These are phyloP conservation scores for Syzygium grande DNA, from an alignment of 345 rosid species.

Conservation along the genomic window DNA sequence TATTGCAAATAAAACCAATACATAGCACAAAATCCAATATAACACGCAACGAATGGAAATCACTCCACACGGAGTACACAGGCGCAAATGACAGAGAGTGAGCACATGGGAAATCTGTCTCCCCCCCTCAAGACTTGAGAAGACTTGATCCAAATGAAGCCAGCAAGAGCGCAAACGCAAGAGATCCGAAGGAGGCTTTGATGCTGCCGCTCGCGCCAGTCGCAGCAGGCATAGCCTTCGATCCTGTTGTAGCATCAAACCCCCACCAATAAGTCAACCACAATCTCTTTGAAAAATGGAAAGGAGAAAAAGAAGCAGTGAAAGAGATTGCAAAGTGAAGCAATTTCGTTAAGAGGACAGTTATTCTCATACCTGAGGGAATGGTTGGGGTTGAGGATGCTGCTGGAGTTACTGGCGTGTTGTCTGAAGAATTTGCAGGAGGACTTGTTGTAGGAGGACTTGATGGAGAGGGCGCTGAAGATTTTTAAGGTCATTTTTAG, in stretches of 20 bases:
- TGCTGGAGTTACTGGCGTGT: slow-evolving; percentile 9
- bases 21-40: background rate
- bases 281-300: background rate
- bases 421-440: slow-evolving; percentile 10
- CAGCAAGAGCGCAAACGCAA: background rate
- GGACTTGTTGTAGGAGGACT: slow-evolving; percentile 6
- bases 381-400: slow-evolving; percentile 5
- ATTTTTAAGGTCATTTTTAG: background rate
- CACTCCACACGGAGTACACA: background rate
- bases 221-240: background rate
- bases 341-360: background rate
- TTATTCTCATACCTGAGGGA: slow-evolving; percentile 12
- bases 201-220: background rate
- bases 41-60: background rate
- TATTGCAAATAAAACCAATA: background rate
- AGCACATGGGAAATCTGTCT: background rate
- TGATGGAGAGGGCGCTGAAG: slow-evolving; percentile 10
- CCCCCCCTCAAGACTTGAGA: background rate
- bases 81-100: background rate
- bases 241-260: background rate
- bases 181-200: background rate
- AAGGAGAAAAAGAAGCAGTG: background rate
- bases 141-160: background rate
- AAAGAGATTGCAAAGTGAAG: background rate
- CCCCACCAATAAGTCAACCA: background rate